phyloP scores from a whole-genome alignment of 164 flowering plant species.

The Vitis cinerea region DNA sequence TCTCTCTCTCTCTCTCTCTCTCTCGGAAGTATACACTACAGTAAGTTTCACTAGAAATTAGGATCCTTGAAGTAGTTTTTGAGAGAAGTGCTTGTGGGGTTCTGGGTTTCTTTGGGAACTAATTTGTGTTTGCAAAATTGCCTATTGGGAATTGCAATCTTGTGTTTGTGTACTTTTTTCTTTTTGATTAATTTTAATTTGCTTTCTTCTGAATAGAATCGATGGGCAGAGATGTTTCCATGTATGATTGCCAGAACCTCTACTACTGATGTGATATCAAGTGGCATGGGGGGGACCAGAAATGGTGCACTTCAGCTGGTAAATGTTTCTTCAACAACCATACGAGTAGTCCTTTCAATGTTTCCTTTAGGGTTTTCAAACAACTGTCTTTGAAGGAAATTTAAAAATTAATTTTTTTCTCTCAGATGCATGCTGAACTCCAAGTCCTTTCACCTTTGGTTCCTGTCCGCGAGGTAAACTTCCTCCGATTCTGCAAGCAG shows the following conservation, averaged over 20 bases:
- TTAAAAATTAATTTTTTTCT: neutral
- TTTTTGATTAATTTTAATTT: neutral
- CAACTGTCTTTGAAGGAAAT: no score
- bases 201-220: slow-evolving; percentile 42
- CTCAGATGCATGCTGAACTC: slow-evolving; percentile 90
- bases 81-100: neutral
- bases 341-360: neutral
- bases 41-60: neutral
- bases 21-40: neutral
- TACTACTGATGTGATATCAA: slow-evolving; percentile 71
- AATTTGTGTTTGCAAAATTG: neutral
- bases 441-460: slow-evolving; percentile 97
- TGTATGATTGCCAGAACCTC: slow-evolving; percentile 72
- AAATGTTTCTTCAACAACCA: neutral
- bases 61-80: neutral
- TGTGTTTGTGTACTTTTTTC: neutral
- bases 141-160: no score
- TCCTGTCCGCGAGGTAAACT: slow-evolving; percentile 78
- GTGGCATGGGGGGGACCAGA: slow-evolving; percentile 83
- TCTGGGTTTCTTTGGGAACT: neutral
- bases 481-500: slow-evolving; percentile 94
- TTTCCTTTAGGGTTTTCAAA: neutral
- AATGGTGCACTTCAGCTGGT: slow-evolving; percentile 93
- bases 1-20: neutral
- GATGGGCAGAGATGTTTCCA: slow-evolving; percentile 94